Percentiles rank a stretch among this genome's conserved stretches.
These are phyloP conservation scores for Sisymbrium irio DNA, from an alignment of 345 rosid species.

Conservation along the genomic window DNA sequence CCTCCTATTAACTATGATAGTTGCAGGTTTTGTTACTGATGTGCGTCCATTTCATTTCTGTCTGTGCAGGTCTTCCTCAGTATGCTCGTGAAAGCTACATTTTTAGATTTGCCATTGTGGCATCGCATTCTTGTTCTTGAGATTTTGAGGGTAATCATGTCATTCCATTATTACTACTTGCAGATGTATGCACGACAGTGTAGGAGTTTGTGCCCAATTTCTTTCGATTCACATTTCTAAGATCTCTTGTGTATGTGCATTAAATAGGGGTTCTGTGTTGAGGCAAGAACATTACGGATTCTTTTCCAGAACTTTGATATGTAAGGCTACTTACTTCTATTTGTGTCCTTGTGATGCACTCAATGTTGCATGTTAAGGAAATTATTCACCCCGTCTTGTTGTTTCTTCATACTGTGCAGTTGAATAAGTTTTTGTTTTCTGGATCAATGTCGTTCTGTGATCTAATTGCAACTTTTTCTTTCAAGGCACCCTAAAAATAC, in stretches of 20 bases:
- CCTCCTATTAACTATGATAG: slow-evolving; percentile 1
- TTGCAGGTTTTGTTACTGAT: slow-evolving; percentile 12
- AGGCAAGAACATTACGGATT: slow-evolving; percentile 73
- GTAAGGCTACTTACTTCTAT: slow-evolving; percentile 48
- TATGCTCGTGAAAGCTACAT: slow-evolving; percentile 88
- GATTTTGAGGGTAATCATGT: slow-evolving; percentile 78
- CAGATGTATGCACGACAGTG: not conserved
- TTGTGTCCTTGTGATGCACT: slow-evolving; percentile 14
- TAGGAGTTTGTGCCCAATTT: not conserved
- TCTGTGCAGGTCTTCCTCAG: slow-evolving; percentile 92
- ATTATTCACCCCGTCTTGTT: slow-evolving; percentile 2
- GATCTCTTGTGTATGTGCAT: slow-evolving; percentile 29
- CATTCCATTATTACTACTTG: not conserved
- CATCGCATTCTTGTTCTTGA: slow-evolving; percentile 99
- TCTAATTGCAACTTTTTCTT: slow-evolving; percentile 17
- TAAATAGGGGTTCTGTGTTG: slow-evolving; percentile 93
- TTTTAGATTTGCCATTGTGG: slow-evolving; percentile 95
- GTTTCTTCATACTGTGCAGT: not conserved
- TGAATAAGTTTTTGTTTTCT: slow-evolving; percentile 1
- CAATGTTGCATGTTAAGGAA: slow-evolving; percentile 22
- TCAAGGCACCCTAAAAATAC: slow-evolving; percentile 92
- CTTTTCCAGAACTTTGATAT: slow-evolving; percentile 97
- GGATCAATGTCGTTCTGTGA: slow-evolving; percentile 2
- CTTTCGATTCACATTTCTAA: slow-evolving; percentile 11
- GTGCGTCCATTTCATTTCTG: slow-evolving; percentile 7